Evolutionary conservation across 208 protist species (phyloP).

Genomic region (Crithidia mellificae): DNA sequence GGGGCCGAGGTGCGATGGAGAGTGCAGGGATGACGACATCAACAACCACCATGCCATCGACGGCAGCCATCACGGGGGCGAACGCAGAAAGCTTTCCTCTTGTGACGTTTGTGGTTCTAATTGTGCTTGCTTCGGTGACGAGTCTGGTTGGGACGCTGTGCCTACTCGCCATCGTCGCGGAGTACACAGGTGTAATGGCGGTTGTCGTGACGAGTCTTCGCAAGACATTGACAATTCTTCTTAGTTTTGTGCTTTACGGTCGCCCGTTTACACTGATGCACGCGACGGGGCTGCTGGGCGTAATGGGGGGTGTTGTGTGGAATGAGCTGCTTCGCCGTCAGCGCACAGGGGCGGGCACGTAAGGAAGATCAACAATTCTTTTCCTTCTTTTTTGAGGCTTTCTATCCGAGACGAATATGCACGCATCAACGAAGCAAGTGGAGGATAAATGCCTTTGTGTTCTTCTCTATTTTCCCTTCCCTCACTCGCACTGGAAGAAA

Average conservation of each 20-base stretch:
- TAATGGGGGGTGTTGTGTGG: conserved; percentile 44
- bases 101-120: conserved; percentile 22
- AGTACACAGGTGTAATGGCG: conserved; percentile 54
- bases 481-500: too few species aligned
- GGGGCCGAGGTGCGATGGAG: too few species aligned
- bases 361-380: too few species aligned
- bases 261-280: conserved; percentile 45
- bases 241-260: conserved; percentile 51
- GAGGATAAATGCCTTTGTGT: too few species aligned
- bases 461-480: too few species aligned
- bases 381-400: conserved; percentile 2
- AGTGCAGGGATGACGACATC: too few species aligned
- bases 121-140: conserved; percentile 27
- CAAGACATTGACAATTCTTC: conserved; percentile 63
- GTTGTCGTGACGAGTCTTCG: conserved; percentile 61
- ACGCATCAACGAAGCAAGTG: too few species aligned
- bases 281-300: conserved; percentile 29
- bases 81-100: neutral
- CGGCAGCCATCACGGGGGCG: neutral
- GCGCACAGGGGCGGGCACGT: neutral
- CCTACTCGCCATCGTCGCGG: conserved; percentile 46
- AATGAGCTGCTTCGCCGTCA: conserved; percentile 40
- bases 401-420: too few species aligned
- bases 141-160: conserved; percentile 48
- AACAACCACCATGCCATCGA: neutral